A percentile compares a stretch with the other conserved stretches of the same genome.
Evolutionary conservation across 805 yeast species (phyloP).

Genomic region (Wickerhamomyces pijperi): DNA sequence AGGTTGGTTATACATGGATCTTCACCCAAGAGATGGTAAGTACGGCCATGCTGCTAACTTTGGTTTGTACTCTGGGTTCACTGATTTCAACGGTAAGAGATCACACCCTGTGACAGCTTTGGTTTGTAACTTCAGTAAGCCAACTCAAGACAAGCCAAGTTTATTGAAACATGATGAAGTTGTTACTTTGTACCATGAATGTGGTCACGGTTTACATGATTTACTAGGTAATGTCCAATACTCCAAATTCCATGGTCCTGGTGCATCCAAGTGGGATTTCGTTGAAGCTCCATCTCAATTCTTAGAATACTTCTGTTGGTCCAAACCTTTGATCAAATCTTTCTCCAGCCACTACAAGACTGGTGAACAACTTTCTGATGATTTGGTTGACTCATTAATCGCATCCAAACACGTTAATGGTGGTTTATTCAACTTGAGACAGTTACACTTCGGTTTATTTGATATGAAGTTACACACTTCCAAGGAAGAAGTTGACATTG

Average conservation of each 20-base stretch:
- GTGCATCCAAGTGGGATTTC: conserved; percentile 72
- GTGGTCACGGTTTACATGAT: conserved; percentile 84
- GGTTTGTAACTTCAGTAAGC: conserved; percentile 78
- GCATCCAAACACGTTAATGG: conserved; percentile 67
- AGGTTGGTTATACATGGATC: conserved; percentile 72
- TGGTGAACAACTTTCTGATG: conserved; percentile 45
- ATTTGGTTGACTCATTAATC: conserved; percentile 45
- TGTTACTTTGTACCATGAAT: conserved; percentile 78
- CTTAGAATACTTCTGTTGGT: conserved; percentile 86
- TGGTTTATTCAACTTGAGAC: conserved; percentile 62
- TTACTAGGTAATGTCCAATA: conserved; percentile 55
- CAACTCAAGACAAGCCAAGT: conserved; percentile 58
- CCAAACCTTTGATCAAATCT: conserved; percentile 40
- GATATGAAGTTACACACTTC: conserved; percentile 60
- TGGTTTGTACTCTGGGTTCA: conserved; percentile 50
- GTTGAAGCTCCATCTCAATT: conserved; percentile 89
- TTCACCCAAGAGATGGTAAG: conserved; percentile 80
- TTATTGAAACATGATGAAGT: conserved; percentile 70
- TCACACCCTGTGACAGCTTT: conserved; percentile 63
- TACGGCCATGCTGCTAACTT: conserved; percentile 87
- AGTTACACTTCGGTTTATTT: conserved; percentile 67
- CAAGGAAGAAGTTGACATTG: conserved; percentile 35
- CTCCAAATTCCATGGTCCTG: conserved; percentile 61
- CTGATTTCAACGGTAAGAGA: conserved; percentile 35
- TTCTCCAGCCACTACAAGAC: conserved; percentile 57